phyloP scores from a whole-genome alignment of 2,329 filamentous ascomycete species.

The Aspergillus sclerotialis region DNA sequence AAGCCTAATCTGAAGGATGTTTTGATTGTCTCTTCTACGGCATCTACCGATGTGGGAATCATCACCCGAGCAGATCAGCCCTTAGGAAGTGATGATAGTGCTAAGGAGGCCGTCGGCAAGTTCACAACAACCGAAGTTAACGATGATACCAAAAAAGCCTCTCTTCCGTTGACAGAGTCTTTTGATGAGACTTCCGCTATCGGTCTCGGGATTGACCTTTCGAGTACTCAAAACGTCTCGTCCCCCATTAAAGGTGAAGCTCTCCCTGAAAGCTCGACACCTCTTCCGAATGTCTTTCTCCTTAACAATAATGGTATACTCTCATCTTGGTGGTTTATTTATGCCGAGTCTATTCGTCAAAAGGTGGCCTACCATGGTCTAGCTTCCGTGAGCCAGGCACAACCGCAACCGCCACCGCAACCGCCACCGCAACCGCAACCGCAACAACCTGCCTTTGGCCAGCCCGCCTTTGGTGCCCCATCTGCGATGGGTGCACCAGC shows the following conservation, averaged over 20 bases:
- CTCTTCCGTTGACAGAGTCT: constrained; percentile 61
- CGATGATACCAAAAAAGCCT: constrained; percentile 69
- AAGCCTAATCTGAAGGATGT: constrained; percentile 73
- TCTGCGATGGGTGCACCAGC: constrained; percentile 23
- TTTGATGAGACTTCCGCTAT: constrained; percentile 68
- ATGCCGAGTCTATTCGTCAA: constrained; percentile 74
- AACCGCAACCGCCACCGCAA: constrained; percentile 20
- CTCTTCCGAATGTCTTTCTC: constrained; percentile 75
- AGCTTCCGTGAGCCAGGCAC: constrained; percentile 28
- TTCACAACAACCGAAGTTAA: constrained; percentile 57
- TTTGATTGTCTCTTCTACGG: constrained; percentile 74
- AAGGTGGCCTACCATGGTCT: constrained; percentile 69
- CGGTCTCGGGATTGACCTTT: constrained; percentile 77
- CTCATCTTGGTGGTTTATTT: constrained; percentile 84
- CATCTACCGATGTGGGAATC: constrained; percentile 70
- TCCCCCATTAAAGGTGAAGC: constrained; percentile 73
- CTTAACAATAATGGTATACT: constrained; percentile 86
- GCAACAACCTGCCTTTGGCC: constrained; percentile 20
- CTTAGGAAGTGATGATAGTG: constrained; percentile 54
- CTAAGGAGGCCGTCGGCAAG: constrained; percentile 55
- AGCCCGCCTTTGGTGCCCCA: constrained; percentile 16
- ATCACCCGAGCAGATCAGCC: constrained; percentile 66
- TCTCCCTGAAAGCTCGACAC: constrained; percentile 68
- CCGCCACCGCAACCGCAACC: constrained; percentile 11
- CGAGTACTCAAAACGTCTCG: constrained; percentile 67